phyloP scores from a whole-genome alignment of 805 yeast species.

The Suhomyces pyralidae region DNA sequence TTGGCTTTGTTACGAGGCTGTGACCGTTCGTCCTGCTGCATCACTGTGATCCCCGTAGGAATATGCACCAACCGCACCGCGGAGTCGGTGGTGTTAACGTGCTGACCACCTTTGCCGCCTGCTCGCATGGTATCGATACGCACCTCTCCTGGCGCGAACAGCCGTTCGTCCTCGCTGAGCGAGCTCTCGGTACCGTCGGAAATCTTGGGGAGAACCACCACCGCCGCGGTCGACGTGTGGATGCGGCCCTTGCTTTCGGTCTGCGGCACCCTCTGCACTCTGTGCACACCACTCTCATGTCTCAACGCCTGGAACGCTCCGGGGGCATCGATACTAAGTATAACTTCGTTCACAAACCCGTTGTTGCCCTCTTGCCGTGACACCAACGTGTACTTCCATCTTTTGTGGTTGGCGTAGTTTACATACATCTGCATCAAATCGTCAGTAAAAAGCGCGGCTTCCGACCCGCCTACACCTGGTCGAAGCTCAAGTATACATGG shows the following conservation, averaged over 20 bases:
- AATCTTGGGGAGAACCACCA: constrained; percentile 84
- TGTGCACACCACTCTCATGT: constrained; percentile 91
- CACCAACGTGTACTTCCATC: constrained; percentile 66
- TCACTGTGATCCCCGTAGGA: constrained; percentile 85
- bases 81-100: constrained; percentile 94
- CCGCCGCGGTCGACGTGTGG: constrained; percentile 96
- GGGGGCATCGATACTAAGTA: constrained; percentile 63
- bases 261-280: constrained; percentile 91
- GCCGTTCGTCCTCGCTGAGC: constrained; percentile 53
- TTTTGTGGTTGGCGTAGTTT: constrained; percentile 58
- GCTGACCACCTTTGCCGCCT: constrained; percentile 97
- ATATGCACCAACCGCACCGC: constrained; percentile 91
- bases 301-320: constrained; percentile 74
- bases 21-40: constrained; percentile 92
- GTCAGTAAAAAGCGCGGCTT: constrained; percentile 82
- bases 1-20: constrained; percentile 93
- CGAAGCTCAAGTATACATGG: constrained; percentile 81
- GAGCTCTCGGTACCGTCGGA: constrained; percentile 52
- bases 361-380: constrained; percentile 54
- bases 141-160: constrained; percentile 81
- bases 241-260: constrained; percentile 93
- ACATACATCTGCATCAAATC: constrained; percentile 81
- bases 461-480: constrained; percentile 96
- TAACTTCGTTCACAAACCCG: constrained; percentile 74
- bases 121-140: constrained; percentile 97